Conservation (phyloP, 495 filamentous ascomycete genomes). For the Rostrohypoxylon terebratum region DNA sequence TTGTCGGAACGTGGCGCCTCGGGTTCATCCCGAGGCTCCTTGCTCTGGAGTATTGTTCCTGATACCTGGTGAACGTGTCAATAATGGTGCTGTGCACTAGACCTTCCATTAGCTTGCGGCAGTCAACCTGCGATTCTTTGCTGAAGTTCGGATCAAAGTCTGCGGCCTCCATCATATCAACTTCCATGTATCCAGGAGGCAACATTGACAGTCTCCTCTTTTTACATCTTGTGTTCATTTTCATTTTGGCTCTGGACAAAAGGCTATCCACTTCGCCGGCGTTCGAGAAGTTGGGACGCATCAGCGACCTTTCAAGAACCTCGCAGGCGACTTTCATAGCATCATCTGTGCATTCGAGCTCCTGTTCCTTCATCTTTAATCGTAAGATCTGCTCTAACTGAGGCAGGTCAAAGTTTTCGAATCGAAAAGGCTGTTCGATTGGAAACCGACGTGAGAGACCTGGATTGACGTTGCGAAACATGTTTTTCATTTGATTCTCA, state of each 20-base stretch:
- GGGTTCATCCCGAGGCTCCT: not conserved
- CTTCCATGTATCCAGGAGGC: not conserved
- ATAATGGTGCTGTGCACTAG: not conserved
- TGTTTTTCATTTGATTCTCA: not conserved
- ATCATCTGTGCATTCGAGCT: not conserved
- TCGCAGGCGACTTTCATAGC: not conserved
- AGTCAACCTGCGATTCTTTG: not conserved
- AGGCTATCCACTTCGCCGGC: not conserved
- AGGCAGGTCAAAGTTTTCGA: not conserved
- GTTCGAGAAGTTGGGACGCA: not conserved
- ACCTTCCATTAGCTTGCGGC: not conserved
- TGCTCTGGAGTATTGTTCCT: not conserved
- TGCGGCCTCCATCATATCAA: not conserved
- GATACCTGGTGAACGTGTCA: not conserved
- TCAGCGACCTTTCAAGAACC: not conserved
- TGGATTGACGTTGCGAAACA: not conserved
- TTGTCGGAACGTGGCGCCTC: not conserved
- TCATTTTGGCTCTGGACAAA: not conserved
- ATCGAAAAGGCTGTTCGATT: not conserved
- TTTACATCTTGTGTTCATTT: too few relatives aligned
- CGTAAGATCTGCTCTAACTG: not conserved
- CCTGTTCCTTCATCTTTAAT: not conserved
- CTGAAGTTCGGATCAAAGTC: not conserved
- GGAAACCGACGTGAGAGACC: not conserved
- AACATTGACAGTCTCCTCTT: not conserved